Evolutionary conservation across 2,329 filamentous ascomycete species (phyloP).

Genomic region (Sporothrix euskadiensis): DNA sequence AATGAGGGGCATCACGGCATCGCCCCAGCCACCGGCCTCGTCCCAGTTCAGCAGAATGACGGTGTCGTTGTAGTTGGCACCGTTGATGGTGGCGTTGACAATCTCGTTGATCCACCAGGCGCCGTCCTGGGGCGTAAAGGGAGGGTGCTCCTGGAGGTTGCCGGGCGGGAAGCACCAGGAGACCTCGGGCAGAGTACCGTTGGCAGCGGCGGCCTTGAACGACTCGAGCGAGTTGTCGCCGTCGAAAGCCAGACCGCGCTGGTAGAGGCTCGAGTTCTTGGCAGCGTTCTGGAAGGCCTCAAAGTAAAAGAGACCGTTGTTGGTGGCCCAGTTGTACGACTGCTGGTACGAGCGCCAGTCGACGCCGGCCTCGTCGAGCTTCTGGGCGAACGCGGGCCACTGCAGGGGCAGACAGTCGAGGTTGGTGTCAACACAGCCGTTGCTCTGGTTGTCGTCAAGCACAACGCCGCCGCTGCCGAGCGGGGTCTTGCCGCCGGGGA

Average conservation of each 20-base stretch:
- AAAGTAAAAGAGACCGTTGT: conserved; percentile 57
- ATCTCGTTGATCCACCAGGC: conserved; percentile 57
- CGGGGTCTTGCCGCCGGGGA: conserved; percentile 45
- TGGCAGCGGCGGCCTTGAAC: conserved; percentile 53
- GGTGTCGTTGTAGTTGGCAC: conserved; percentile 51
- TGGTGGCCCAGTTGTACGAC: conserved; percentile 52
- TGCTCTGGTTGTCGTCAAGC: conserved; percentile 51
- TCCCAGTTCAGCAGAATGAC: conserved; percentile 54
- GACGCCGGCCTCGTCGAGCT: conserved; percentile 50
- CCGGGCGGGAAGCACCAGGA: conserved; percentile 54
- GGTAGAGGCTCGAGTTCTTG: conserved; percentile 44
- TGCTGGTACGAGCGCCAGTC: conserved; percentile 55
- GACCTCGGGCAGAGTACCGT: conserved; percentile 53
- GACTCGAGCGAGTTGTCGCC: conserved; percentile 45
- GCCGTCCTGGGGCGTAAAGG: conserved; percentile 55
- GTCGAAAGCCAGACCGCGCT: conserved; percentile 50
- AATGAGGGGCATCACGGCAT: conserved; percentile 55
- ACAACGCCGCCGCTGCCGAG: conserved; percentile 45
- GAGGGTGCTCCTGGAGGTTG: conserved; percentile 56
- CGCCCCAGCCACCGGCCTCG: conserved; percentile 57
- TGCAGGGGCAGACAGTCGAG: conserved; percentile 56
- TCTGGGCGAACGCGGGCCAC: conserved; percentile 54
- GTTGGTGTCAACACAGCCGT: conserved; percentile 47
- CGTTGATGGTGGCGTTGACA: conserved; percentile 51
- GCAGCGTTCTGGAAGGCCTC: conserved; percentile 51